Base-by-base conservation (phyloP, 1,284 basidiomycete genomes). In the Ceratobasidium sp. region DNA sequence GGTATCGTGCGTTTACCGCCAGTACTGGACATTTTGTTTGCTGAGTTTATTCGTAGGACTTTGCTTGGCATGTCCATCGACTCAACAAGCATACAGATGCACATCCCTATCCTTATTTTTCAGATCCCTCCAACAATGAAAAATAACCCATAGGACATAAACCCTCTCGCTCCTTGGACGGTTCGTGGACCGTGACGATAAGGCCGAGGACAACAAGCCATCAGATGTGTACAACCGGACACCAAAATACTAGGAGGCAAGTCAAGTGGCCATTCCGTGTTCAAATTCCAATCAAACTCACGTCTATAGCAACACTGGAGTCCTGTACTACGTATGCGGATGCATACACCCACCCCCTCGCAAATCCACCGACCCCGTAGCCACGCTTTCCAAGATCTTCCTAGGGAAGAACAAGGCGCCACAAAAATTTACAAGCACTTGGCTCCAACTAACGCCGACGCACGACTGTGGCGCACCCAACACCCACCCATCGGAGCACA, bases 41-140 rank as follows among this genome's bases (percentile, higher is more conserved):
- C 9, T 34, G 56, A 13, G 19, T 48, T 27, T 27, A 29, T 48
- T 37, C n/a, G 24, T 43, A 62, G 63, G 86, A 87, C 74, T 78
- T 86, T 7, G 82, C 81, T 16, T 87, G 86, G 85, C 85, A 87
- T 75, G 84, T 84, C 0, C 86, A 86, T 59, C 85, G 86, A 64
- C 80, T 86, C 37, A 80, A 6, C 66, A 73, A 13, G 78, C 74
- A 13, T 86, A 85, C 66, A 59, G 74, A 39, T 64, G 34, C n/a
- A 58, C 29, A n/a, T n/a, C 31, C 9, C 51, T 11, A n/a, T 8
- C 29, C 6, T 29, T 27, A 9, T 53, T 24, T 29, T 8, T 11
- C 27, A 8, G 9, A 19, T 16, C 13, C 31, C 5, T 7, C 14
- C 31, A 11, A 51, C 31, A 2, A 37, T 37, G 34, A 48, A 46